Evolutionary conservation across 345 rosid genomes (phyloP).

Genomic region (Nasturtium officinale): DNA sequence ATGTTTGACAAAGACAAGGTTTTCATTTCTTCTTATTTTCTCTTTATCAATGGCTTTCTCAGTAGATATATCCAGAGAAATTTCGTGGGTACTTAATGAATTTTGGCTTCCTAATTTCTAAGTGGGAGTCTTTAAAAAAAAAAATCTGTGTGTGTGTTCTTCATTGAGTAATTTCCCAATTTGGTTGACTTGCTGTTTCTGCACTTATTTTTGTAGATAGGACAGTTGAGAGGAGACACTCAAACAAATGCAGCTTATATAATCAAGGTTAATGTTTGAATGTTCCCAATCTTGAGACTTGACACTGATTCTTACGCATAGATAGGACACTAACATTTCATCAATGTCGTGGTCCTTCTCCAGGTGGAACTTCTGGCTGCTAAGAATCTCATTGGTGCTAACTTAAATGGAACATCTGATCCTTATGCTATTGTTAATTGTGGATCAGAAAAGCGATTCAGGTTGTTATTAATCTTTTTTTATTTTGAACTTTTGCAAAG

Average conservation of each 20-base stretch:
- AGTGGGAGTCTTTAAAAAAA: background rate
- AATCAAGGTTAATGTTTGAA: slow-evolving; percentile 32
- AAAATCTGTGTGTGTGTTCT: background rate
- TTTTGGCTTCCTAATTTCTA: background rate
- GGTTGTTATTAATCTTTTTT: slow-evolving; percentile 51
- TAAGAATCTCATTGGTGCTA: slow-evolving; percentile 95
- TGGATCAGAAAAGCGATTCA: slow-evolving; percentile 94
- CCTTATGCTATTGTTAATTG: slow-evolving; percentile 97
- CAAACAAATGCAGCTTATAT: slow-evolving; percentile 72
- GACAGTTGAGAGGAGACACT: slow-evolving; percentile 61
- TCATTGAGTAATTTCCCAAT: slow-evolving; percentile 60
- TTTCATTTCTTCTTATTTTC: slow-evolving; percentile 12
- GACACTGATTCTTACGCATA: slow-evolving; percentile 5
- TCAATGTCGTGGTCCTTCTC: slow-evolving; percentile 26
- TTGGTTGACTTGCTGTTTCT: slow-evolving; percentile 89
- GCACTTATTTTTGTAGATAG: slow-evolving; percentile 86
- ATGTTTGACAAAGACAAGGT: slow-evolving; percentile 71
- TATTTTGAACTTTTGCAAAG: slow-evolving; percentile 9
- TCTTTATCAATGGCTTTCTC: background rate
- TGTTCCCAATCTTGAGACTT: background rate
- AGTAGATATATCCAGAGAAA: background rate
- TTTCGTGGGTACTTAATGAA: slow-evolving; percentile 1
- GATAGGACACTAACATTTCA: slow-evolving; percentile 3
- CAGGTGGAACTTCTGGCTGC: slow-evolving; percentile 96
- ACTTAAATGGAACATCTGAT: slow-evolving; percentile 96